Base-by-base conservation (phyloP, 495 filamentous ascomycete genomes). In the Xylaria grammica region DNA sequence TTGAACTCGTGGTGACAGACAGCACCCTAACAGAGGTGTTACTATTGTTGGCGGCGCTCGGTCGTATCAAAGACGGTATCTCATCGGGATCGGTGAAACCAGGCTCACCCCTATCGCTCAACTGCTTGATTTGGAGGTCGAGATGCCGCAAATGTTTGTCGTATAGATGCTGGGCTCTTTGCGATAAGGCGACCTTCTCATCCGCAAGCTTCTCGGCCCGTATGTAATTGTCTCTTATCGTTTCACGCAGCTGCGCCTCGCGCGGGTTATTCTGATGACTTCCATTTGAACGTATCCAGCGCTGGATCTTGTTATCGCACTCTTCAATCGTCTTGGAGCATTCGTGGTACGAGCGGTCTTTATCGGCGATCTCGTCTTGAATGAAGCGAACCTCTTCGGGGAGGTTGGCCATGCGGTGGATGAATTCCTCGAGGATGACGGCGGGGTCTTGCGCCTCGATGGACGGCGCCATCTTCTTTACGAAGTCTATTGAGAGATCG, bases 331-430 rank as follows among this genome's bases (percentile, higher is more conserved):
- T 83, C 45, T 81, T 81, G 44, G 90, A 81, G 70, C 88, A 91
- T 38, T 94, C 91, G 68, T 90, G 84, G 70, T 94, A 89, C 42
- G 85, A 77, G 58, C 86, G 86, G 72, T 99, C 94, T 77, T 97
- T 97, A 63, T 92, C 91, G 70, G 89, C 86, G 32, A 98, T 92
- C 77, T 99, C 95, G 71, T 97, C 95, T 75, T 97, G 90, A 67
- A 97, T 81, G 80, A 97, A 94, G 36, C 88, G 87, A 60, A 98
- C 90, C 77, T 99, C 95, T 13, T 90, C 90, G 19, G 95, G 94
- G 8, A 97, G 83, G 70, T 97, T 98, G 32, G 94, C 91, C 30
- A 90, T 89, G 82, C 79, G 72, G 77, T 96, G 91, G 57, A 94
- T 88, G 77, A 94, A 99, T 70, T 96, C 90, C 69, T 98, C 95